Evolutionary conservation across 1,284 basidiomycete species (phyloP).

Genomic region (Laetiporus sulphureus): DNA sequence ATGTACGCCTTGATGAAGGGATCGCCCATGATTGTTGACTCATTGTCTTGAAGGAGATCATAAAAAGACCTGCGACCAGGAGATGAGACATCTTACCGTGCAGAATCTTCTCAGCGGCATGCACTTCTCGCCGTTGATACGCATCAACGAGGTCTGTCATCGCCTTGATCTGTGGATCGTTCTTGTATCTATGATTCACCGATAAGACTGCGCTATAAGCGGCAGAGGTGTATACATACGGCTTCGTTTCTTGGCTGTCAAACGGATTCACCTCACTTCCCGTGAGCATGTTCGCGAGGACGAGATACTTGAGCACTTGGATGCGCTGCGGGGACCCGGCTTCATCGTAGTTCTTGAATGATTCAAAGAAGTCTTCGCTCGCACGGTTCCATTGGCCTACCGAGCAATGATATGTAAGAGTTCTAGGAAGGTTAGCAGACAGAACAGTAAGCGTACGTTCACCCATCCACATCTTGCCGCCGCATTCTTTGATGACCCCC

Average conservation of each 20-base stretch:
- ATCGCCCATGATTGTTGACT: conserved; percentile 92
- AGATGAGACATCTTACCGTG: conserved; percentile 45
- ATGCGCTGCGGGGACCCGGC: conserved; percentile 95
- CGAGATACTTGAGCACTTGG: conserved; percentile 97
- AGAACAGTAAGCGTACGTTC: conserved; percentile 61
- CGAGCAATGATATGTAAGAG: not conserved
- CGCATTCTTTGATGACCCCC: conserved; percentile 98
- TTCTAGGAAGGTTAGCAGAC: not conserved
- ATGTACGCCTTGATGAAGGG: conserved; percentile 91
- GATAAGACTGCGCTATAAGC: not conserved
- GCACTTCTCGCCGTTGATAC: conserved; percentile 94
- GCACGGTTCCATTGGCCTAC: conserved; percentile 93
- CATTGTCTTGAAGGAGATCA: conserved; percentile 75
- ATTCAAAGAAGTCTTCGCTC: conserved; percentile 97
- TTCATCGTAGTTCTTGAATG: conserved; percentile 98
- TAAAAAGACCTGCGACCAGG: not conserved
- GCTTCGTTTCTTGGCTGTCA: conserved; percentile 98
- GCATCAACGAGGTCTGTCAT: conserved; percentile 98
- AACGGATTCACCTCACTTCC: conserved; percentile 99
- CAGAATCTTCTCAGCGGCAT: conserved; percentile 92
- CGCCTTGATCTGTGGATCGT: conserved; percentile 91
- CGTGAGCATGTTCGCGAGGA: conserved; percentile 97
- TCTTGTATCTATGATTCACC: conserved; percentile 74
- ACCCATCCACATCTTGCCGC: conserved; percentile 99
- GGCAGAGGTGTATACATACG: conserved; percentile 42